Conservation (phyloP, 2,329 filamentous ascomycete genomes). For the Mariannaea elegans region DNA sequence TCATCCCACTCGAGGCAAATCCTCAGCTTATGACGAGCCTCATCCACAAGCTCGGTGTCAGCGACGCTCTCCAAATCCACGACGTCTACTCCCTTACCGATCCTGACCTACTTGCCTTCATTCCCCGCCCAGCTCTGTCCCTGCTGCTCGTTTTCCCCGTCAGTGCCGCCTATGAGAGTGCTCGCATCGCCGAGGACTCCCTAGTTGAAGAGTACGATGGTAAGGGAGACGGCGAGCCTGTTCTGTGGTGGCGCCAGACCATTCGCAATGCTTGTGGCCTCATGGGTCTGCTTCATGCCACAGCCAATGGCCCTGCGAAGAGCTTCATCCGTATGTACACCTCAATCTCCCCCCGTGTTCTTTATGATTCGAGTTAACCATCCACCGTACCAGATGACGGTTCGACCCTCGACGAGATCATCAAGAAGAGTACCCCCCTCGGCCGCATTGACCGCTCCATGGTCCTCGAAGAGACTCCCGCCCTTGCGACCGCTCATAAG, state of each 20-base stretch:
- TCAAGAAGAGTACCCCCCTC: constrained; percentile 76
- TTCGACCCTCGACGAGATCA: constrained; percentile 70
- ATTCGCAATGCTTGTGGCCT: constrained; percentile 93
- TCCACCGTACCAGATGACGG: constrained; percentile 48
- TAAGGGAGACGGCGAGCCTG: constrained; percentile 74
- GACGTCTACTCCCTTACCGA: constrained; percentile 94
- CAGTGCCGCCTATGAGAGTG: constrained; percentile 79
- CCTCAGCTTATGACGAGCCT: constrained; percentile 88
- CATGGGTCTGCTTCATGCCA: constrained; percentile 86
- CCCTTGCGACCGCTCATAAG: constrained; percentile 80
- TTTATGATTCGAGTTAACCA: background rate
- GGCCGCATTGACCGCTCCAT: constrained; percentile 72
- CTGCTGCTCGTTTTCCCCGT: constrained; percentile 93
- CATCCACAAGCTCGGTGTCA: constrained; percentile 84
- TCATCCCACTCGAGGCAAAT: constrained; percentile 76
- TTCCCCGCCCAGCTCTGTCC: constrained; percentile 87
- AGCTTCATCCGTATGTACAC: constrained; percentile 64
- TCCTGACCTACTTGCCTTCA: constrained; percentile 81
- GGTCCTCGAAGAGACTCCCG: constrained; percentile 79
- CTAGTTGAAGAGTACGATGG: constrained; percentile 70
- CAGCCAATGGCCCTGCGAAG: constrained; percentile 78
- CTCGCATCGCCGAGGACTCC: constrained; percentile 78
- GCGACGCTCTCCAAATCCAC: constrained; percentile 79
- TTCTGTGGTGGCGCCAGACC: constrained; percentile 94
- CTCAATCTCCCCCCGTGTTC: background rate